A percentile compares a stretch with the other conserved stretches of the same genome.
Evolutionary conservation across 352 stramenopile species (phyloP).

Genomic region (Pythium sukuiense): DNA sequence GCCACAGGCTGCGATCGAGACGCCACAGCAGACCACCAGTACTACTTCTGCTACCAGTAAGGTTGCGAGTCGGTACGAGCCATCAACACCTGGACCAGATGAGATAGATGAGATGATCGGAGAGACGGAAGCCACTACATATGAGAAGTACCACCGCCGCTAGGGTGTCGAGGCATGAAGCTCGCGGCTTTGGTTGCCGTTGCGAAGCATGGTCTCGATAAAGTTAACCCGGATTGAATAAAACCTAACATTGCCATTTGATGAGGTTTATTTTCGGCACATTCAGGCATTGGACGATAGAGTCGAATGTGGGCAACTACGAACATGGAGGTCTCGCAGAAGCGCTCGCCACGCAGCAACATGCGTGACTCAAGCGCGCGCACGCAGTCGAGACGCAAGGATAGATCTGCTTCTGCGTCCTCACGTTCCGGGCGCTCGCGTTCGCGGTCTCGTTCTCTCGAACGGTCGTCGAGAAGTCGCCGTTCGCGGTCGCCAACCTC

Average conservation of each 20-base stretch:
- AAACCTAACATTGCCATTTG: too few species aligned
- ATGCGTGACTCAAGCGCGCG: background rate
- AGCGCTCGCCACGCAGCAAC: constrained; percentile 6
- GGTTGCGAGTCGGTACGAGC: background rate
- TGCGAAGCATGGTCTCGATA: too few species aligned
- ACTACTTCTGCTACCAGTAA: background rate
- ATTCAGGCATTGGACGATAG: background rate
- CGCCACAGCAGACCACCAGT: background rate
- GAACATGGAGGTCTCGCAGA: background rate
- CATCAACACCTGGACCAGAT: background rate
- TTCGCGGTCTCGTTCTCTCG: constrained; percentile 26
- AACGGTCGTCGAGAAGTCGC: constrained; percentile 16
- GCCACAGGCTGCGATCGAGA: background rate
- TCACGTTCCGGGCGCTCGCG: constrained; percentile 18
- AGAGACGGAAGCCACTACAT: background rate
- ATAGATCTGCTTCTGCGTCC: constrained; percentile 20
- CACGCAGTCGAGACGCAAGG: constrained; percentile 13
- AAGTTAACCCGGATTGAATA: too few species aligned
- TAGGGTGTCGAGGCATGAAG: background rate
- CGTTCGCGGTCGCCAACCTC: constrained; percentile 11
- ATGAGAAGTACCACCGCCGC: background rate
- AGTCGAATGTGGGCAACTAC: background rate
- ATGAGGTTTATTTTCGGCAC: background rate
- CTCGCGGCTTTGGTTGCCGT: too few species aligned
- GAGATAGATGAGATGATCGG: background rate